Base-by-base conservation (phyloP, 345 rosid species). In the Syzygium oleosum region DNA sequence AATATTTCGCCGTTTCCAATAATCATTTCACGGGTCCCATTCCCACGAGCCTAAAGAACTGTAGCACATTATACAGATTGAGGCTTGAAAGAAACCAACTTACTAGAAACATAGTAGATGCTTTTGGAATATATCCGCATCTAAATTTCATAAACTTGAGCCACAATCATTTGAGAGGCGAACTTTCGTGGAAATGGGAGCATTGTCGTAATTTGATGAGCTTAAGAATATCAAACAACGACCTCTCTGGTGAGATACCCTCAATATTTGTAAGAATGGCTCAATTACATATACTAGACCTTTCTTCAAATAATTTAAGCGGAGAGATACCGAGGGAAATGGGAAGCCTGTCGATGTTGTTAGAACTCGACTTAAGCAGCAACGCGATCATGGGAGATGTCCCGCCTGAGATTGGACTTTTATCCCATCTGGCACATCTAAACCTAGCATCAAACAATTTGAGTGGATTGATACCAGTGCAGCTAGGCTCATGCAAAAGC, bases 211-310 rank as follows among this genome's bases (percentile, higher is more conserved):
- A 27, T 12, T 59, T 59, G 68, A 27, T 3, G 4, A 27, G 8
- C 31, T 59, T 59, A 59, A 27, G 31, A 7, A 59, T 56, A 9
- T 56, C 61, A 0, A n/a, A n/a, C 34, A 61, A 61, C 73, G 6
- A 61, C 4, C 1, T 61, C 16, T n/a, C 3, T n/a, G 73, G 73
- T 61, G 2, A 0, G 19, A 61, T n/a, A 0, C 73, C 19, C 0
- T 0, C 15, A n/a, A 13, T 61, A 61, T 61, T 61, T 61, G 73
- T 17, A 61, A n/a, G 19, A 9, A 61, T n/a, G 73, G 38, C 38
- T 14, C 73, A n/a, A 7, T 61, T 61, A 61, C 73, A n/a, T 0
- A 6, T n/a, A 6, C 0, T 61, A 0, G 0, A 61, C 5, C 1
- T 61, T n/a, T 61, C 73, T 14, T 61, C 38, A 61, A 61, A 61